Evolutionary conservation across 352 stramenopile genomes (phyloP), one percentile per base, ranked within the genome.

Genomic region (Phytophthora nicotianae): DNA sequence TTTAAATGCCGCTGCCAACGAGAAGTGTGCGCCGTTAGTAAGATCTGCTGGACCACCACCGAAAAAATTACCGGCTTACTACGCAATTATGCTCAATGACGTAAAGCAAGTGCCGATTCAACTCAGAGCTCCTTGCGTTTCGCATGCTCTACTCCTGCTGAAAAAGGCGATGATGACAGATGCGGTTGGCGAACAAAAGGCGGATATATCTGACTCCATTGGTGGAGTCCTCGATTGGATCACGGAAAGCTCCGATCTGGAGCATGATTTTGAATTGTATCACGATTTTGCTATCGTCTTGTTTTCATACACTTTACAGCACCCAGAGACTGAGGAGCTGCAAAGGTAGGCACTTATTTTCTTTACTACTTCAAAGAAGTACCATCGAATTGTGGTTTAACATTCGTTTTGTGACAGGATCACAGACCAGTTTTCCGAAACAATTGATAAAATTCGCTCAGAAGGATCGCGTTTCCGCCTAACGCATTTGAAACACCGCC

Each of bases 161-260:
- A 54, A 54, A 41, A 42, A 54, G 27, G 29, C 11, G 29, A 54
- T 54, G 27, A 1, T 54, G n/a, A 16, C 29, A 42, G 47, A 54
- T 43, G 29, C 42, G 5, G 19, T 0, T 27, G 46, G 46, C 19
- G 26, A 26, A 17, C 47, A 42, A 27, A 53, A 53, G 17, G 8
- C 26, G 17, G n/a, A 24, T 42, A 53, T 53, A 42, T 4, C 27
- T 1, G 47, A 40, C 16, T 24, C 27, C 5, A 27, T 53, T 42
- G 27, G 11, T 5, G 47, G 42, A 53, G 17, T 53, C 1, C 47
- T 53, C 47, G 19, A 53, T 32, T 42, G 47, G 27, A 53, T 53
- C 17, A 14, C 20, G 2, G 19, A 42, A 20, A 19, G 27, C n/a
- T 42, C 1, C 17, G 32, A 42, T 13, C 9, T 53, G n/a, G 13